These are phyloP conservation scores for Mycena sp. DNA, from an alignment of 1,284 basidiomycete species.

Conservation along the genomic window DNA sequence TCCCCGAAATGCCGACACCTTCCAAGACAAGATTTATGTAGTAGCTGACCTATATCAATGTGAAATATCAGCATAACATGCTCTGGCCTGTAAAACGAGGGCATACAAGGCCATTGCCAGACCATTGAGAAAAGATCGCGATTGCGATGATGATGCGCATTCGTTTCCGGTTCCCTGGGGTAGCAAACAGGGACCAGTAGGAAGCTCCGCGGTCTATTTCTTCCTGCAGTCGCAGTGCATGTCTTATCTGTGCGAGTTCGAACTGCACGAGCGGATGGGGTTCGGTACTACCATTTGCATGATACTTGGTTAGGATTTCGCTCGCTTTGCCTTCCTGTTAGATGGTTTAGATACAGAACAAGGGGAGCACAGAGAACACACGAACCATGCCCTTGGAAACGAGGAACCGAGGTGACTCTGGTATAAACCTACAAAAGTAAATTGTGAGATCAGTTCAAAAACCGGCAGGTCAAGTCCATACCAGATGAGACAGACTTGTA, in stretches of 20 bases:
- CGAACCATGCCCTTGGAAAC: conserved; percentile 67
- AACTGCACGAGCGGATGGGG: conserved; percentile 65
- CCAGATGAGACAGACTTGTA: conserved; percentile 68
- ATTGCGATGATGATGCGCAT: conserved; percentile 67
- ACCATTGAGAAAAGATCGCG: conserved; percentile 72
- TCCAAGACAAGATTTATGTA: conserved; percentile 74
- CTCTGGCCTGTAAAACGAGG: not conserved
- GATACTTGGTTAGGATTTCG: conserved; percentile 67
- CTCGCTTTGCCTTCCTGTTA: conserved; percentile 60
- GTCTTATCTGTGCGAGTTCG: conserved; percentile 69
- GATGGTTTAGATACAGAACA: not conserved
- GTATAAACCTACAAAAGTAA: conserved; percentile 64
- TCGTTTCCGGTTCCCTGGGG: conserved; percentile 67
- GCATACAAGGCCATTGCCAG: conserved; percentile 51
- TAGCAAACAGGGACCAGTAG: conserved; percentile 60
- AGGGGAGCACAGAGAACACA: not conserved
- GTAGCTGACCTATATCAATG: conserved; percentile 74
- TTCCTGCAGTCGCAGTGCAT: conserved; percentile 68
- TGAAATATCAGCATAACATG: conserved; percentile 51
- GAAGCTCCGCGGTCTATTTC: conserved; percentile 58
- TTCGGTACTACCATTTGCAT: conserved; percentile 60
- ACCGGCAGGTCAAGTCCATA: conserved; percentile 33
- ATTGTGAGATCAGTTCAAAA: conserved; percentile 7
- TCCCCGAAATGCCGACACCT: conserved; percentile 62
- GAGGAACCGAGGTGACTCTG: conserved; percentile 77